Evolutionary conservation across 2,329 filamentous ascomycete species (phyloP).

Genomic region (Fusarium anthophilum): DNA sequence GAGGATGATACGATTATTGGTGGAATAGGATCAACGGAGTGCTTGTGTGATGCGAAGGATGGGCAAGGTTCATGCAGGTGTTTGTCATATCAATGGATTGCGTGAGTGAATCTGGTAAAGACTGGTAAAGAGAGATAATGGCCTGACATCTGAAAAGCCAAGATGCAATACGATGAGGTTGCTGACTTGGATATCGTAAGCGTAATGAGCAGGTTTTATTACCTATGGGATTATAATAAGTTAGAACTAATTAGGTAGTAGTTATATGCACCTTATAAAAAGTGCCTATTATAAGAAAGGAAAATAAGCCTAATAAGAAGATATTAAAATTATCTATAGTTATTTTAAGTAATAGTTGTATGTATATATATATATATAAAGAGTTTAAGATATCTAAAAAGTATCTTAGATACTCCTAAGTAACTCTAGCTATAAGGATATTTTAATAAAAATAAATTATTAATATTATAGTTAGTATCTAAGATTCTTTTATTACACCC

Average conservation of each 20-base stretch:
- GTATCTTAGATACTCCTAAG: too few species aligned
- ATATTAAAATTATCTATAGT: not conserved
- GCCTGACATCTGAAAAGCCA: not conserved
- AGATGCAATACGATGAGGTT: not conserved
- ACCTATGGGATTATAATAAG: rapidly evolving
- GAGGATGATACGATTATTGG: not conserved
- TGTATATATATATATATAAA: too few species aligned
- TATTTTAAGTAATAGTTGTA: not conserved
- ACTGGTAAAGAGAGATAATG: not conserved
- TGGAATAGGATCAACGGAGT: not conserved
- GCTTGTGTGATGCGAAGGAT: not conserved
- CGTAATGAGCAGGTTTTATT: rapidly evolving
- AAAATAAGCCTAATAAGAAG: not conserved
- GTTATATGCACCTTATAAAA: too few species aligned
- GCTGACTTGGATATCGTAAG: not conserved
- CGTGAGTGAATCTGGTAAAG: too few species aligned
- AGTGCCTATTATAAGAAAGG: too few species aligned
- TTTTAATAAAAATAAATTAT: not conserved
- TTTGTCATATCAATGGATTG: not conserved
- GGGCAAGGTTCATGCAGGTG: not conserved
- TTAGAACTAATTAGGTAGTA: not conserved
- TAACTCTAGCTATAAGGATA: not conserved
- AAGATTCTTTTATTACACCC: not conserved
- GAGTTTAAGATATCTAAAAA: too few species aligned
- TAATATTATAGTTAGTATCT: not conserved